Base-by-base conservation (phyloP, 345 rosid genomes). In the Barbarea vulgaris region DNA sequence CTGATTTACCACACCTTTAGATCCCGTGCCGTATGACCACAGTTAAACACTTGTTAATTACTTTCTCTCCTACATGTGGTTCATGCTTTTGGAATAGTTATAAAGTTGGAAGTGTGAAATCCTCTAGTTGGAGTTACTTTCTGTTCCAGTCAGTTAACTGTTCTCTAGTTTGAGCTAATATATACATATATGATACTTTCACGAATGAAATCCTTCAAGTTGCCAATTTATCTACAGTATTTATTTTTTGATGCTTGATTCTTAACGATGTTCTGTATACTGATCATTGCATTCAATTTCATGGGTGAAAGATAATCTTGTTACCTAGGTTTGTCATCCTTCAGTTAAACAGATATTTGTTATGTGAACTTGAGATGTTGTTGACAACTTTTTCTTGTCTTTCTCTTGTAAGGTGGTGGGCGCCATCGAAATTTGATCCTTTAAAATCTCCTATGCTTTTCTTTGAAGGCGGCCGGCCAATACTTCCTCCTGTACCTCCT, bases 341-440 rank as follows among this genome's bases (percentile, higher is more conserved):
- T 50, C 24, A 36, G 10, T 31, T 73, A 22, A 44, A 55, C 28
- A 73, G 1, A 30, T 51, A 30, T 11, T 27, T 31, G 17, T 64
- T 44, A n/a, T 44, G 31, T 31, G 30, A 46, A 52, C 36, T 36
- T 62, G 60, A 55, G 44, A 31, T 61, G 64, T 24, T 60, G 31
- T 28, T 59, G 36, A 77, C 7, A 36, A 56, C 30, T 5, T 56
- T 72, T 53, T n/a, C 6, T 71, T 50, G 67, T 65, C 48, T 53
- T 59, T 62, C 59, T 73, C 66, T 11, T 47, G 15, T 57, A 77
- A 95, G 97, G 96, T 95, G 97, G 99, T 86, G 92, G 93, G 97
- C 97, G 48, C 97, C 97, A 53, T 84, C 97, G 44, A 95, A 95
- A 79, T 95, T 95, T 77, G 93, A 89, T 58, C 96, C 97, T 14